Conservation (phyloP, 345 rosid genomes). For the Salix caprea region DNA sequence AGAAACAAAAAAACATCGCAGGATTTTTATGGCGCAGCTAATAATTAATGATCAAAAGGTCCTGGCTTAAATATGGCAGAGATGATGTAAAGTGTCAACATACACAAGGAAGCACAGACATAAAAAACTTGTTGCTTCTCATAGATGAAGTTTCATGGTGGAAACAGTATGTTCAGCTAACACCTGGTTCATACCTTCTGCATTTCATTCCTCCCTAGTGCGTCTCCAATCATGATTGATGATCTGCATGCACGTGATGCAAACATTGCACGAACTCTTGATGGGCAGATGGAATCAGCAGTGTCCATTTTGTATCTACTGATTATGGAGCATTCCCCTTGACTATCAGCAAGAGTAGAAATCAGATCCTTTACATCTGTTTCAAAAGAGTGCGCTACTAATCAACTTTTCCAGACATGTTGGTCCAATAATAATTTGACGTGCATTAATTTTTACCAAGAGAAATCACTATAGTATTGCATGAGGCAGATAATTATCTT, state of each 20-base stretch:
- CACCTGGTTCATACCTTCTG: conserved; percentile 48
- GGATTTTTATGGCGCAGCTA: not conserved
- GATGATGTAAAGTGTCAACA: not conserved
- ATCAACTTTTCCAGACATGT: conserved; percentile 8
- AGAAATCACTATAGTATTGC: not conserved
- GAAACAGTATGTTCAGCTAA: not conserved
- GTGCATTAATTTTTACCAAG: not conserved
- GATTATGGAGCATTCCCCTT: conserved; percentile 75
- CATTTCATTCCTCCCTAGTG: conserved; percentile 84
- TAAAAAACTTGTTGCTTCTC: not conserved
- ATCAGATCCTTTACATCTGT: conserved; percentile 91
- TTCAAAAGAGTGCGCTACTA: not conserved
- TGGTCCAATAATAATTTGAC: not conserved
- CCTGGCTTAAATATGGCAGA: too few species aligned
- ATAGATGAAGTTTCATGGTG: not conserved
- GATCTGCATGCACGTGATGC: conserved; percentile 94
- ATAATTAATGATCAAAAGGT: not conserved
- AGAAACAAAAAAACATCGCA: not conserved
- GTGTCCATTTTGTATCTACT: conserved; percentile 75
- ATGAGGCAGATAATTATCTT: not conserved
- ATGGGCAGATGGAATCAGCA: conserved; percentile 72
- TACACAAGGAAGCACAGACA: not conserved
- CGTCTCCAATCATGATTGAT: conserved; percentile 83
- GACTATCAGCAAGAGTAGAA: conserved; percentile 69
- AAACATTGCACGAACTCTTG: conserved; percentile 86